Base-by-base conservation (phyloP, 768 basidiomycete genomes). In the Pleurotus eryngii region DNA sequence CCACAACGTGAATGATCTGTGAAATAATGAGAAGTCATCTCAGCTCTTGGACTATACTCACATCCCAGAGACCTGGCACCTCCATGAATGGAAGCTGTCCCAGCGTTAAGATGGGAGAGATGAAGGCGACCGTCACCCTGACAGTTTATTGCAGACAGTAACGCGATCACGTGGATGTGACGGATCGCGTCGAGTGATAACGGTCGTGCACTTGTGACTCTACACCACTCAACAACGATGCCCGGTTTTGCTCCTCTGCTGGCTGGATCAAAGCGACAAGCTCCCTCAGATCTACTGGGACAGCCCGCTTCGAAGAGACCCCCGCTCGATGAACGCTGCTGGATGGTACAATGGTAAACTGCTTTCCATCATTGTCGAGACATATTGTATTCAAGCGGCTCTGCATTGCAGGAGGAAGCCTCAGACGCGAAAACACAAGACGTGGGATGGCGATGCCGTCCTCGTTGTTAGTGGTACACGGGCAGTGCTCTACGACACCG, bases 371-470 rank as follows among this genome's bases (percentile, higher is more conserved):
- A 11, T 3, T 35, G 30, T 35, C 30, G 30, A 3, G 30, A 35
- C 30, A 35, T 2, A 35, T 4, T 35, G 30, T 35, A 35, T 35
- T 35, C 30, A 35, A 3, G 8, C 30, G 30, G 8, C 30, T 35
- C 11, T 35, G 11, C 37, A 89, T 9, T 35, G 11, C 37, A 89
- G 87, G 89, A 74, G 89, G 58, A 79, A 74, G 46, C 85, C 79
- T 45, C 89, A 92, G 68, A 74, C 77, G 39, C 90, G 83, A 73
- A 95, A 95, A 70, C 86, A 94, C 65, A 92, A 93, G 68, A 92
- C 89, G 0, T 95, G 93, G 93, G 92, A 95, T 53, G 92, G 89
- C 38, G 90, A 87, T 64, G 86, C 79, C 38, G 77, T 88, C n/a
- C 75, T 90, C 4, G 81, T 82, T 8, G 73, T 83, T 15, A 77